Conservation (phyloP, 345 rosid species). For the Stellera chamaejasme region DNA sequence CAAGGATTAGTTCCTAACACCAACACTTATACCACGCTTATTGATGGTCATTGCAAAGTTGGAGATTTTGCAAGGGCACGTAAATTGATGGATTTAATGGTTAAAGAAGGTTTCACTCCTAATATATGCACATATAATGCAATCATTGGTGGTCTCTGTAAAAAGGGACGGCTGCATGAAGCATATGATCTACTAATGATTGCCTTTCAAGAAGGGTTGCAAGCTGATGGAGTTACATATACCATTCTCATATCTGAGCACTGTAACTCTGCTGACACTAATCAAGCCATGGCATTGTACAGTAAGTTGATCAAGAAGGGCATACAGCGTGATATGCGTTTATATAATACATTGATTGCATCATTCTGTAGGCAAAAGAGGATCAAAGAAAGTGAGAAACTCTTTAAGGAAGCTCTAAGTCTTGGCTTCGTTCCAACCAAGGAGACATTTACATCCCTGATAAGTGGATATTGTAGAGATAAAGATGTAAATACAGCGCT, state of each 20-base stretch:
- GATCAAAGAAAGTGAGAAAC: constrained; percentile 60
- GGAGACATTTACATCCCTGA: constrained; percentile 85
- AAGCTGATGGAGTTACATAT: constrained; percentile 70
- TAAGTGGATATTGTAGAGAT: constrained; percentile 60
- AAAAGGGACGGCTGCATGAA: constrained; percentile 52
- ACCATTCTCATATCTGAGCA: constrained; percentile 75
- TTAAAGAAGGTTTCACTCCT: constrained; percentile 47
- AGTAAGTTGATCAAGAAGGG: constrained; percentile 64
- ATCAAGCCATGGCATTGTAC: constrained; percentile 44
- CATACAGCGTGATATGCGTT: constrained; percentile 49
- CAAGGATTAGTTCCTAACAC: constrained; percentile 70
- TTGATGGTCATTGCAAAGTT: constrained; percentile 63
- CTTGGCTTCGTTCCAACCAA: constrained; percentile 66
- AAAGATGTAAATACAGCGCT: constrained; percentile 41
- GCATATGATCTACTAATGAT: constrained; percentile 52
- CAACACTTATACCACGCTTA: constrained; percentile 64
- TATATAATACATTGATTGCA: constrained; percentile 59
- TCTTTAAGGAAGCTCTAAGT: constrained; percentile 40
- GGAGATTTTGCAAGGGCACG: constrained; percentile 65
- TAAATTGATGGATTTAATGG: constrained; percentile 68
- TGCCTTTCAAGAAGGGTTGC: constrained; percentile 39
- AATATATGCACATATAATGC: constrained; percentile 61
- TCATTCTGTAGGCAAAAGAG: constrained; percentile 57
- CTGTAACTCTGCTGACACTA: constrained; percentile 42
- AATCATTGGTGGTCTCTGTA: constrained; percentile 50